phyloP scores from a whole-genome alignment of 2,329 filamentous ascomycete genomes.

The Sclerotinia spermophila region DNA sequence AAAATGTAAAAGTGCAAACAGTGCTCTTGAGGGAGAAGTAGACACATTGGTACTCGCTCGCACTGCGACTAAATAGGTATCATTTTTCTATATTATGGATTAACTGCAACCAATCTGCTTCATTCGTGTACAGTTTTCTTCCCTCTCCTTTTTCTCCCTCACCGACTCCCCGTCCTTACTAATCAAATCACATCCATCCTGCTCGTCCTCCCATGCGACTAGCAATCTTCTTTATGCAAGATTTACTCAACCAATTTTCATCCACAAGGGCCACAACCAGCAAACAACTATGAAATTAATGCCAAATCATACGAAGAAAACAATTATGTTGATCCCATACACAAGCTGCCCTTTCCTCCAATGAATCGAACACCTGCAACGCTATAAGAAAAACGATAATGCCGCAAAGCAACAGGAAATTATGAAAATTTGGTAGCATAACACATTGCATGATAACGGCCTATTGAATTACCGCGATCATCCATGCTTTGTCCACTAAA shows the following conservation, averaged over 20 bases:
- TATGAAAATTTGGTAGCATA: constrained; percentile 3
- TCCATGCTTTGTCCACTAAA: constrained; percentile 2
- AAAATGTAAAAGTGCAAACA: neutral
- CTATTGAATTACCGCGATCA: neutral
- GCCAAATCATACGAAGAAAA: neutral
- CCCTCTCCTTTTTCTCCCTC: neutral
- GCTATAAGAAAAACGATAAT: constrained; percentile 9
- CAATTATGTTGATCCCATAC: constrained; percentile 17
- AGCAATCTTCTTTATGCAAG: neutral
- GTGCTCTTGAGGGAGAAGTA: neutral
- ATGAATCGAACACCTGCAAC: constrained; percentile 16
- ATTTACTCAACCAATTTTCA: neutral
- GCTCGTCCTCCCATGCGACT: constrained; percentile 1
- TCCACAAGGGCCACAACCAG: constrained; percentile 1
- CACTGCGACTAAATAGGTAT: constrained; percentile 1
- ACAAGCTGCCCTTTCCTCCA: constrained; percentile 8
- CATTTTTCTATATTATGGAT: constrained; percentile 18
- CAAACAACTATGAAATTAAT: constrained; percentile 7
- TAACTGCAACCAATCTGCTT: neutral
- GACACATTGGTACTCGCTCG: neutral
- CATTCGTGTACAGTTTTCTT: constrained; percentile 12
- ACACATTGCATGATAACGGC: neutral
- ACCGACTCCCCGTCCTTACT: neutral
- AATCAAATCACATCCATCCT: neutral
- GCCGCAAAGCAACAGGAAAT: neutral